Evolutionary conservation across 2,329 filamentous ascomycete genomes (phyloP).

Genomic region (Lecanicillium sp.): DNA sequence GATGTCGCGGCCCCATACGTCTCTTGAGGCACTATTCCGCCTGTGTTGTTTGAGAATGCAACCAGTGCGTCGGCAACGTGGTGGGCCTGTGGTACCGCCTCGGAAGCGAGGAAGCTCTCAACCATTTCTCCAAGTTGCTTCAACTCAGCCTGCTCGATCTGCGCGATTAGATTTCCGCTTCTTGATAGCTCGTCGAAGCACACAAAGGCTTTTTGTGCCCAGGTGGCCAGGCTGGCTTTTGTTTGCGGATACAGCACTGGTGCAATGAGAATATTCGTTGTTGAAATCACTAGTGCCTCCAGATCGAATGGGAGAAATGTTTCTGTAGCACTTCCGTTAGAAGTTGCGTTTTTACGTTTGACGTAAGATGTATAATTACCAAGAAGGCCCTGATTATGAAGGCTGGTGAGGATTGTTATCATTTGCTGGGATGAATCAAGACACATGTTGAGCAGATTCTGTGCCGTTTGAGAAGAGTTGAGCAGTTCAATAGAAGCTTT

Average conservation of each 20-base stretch:
- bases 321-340: constrained; percentile 17
- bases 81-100: neutral
- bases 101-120: neutral
- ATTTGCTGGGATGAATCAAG: constrained; percentile 25
- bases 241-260: constrained; percentile 26
- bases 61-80: no score
- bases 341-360: no score
- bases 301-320: constrained; percentile 41
- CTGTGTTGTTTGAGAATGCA: no score
- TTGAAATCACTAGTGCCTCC: constrained; percentile 35
- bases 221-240: constrained; percentile 25
- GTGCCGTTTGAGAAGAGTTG: constrained; percentile 26
- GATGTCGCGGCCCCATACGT: no score
- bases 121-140: constrained; percentile 33
- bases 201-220: constrained; percentile 31
- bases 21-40: no score
- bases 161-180: constrained; percentile 37
- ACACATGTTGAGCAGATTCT: constrained; percentile 25
- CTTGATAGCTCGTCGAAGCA: constrained; percentile 39
- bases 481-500: constrained; percentile 21
- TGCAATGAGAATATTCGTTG: constrained; percentile 31
- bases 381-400: constrained; percentile 37
- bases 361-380: constrained; percentile 20
- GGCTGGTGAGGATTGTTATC: constrained; percentile 30
- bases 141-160: constrained; percentile 35